phyloP scores from a whole-genome alignment of 495 filamentous ascomycete species.

The Tuber magnatum region DNA sequence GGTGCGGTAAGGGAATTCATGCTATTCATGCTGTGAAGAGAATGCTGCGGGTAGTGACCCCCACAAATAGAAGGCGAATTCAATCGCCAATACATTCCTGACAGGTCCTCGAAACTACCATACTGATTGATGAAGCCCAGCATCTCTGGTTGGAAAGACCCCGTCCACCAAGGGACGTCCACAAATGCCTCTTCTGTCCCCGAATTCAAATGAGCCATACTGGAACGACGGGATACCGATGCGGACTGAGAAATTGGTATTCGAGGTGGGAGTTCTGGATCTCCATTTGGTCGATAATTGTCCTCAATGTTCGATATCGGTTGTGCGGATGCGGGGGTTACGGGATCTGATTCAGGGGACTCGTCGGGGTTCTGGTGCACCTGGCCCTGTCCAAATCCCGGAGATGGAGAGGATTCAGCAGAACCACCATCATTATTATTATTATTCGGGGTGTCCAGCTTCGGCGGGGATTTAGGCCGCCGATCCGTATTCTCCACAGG shows the following conservation, averaged over 20 bases:
- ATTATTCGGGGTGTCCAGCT: constrained; percentile 32
- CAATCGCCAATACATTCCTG: constrained; percentile 37
- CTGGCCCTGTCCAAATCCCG: constrained; percentile 24
- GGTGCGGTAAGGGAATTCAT: constrained; percentile 15
- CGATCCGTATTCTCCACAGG: constrained; percentile 59
- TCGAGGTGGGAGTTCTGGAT: constrained; percentile 20
- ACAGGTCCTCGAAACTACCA: constrained; percentile 27
- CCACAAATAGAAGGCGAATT: constrained; percentile 27
- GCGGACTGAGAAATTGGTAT: constrained; percentile 32
- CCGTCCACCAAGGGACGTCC: constrained; percentile 13
- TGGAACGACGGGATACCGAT: constrained; percentile 33
- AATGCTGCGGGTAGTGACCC: constrained; percentile 25
- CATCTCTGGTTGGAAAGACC: constrained; percentile 24
- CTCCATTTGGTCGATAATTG: constrained; percentile 21
- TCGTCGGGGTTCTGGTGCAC: constrained; percentile 25
- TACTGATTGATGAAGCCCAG: constrained; percentile 9
- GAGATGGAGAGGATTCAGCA: constrained; percentile 39
- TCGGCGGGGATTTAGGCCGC: constrained; percentile 39
- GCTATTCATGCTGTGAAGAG: constrained; percentile 14
- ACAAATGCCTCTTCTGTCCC: constrained; percentile 34
- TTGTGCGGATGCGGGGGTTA: constrained; percentile 31
- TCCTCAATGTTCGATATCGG: constrained; percentile 34
- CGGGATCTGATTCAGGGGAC: constrained; percentile 38
- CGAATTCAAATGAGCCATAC: constrained; percentile 35
- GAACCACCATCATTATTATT: constrained; percentile 36